phyloP scores from a whole-genome alignment of 257 asterid genomes.

The Nicotiana sylvestris region DNA sequence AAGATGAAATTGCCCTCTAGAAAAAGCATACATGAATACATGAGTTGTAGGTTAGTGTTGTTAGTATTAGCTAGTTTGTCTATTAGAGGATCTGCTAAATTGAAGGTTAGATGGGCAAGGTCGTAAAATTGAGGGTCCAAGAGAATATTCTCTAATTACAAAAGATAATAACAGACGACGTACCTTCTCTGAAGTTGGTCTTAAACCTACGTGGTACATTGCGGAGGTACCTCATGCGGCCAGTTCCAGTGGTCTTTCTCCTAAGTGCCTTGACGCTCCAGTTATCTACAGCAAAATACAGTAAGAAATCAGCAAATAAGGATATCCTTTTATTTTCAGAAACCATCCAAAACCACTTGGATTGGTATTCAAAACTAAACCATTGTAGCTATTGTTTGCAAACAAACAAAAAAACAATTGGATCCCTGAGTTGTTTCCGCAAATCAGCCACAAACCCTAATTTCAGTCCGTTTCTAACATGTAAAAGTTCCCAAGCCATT shows the following conservation, averaged over 20 bases:
- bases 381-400: background rate
- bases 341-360: background rate
- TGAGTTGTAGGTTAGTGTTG: background rate
- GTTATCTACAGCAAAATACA: constrained; percentile 24
- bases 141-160: background rate
- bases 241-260: constrained; percentile 42
- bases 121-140: background rate
- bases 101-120: background rate
- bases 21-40: background rate
- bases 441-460: background rate
- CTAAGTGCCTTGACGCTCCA: constrained; percentile 43
- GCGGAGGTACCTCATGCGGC: constrained; percentile 36
- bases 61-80: background rate
- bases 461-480: background rate
- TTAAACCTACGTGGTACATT: constrained; percentile 33
- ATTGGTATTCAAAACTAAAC: background rate
- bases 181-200: constrained; percentile 38
- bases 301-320: background rate
- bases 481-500: background rate
- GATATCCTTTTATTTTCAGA: background rate
- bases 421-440: background rate
- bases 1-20: background rate
- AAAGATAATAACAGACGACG: background rate
- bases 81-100: background rate
- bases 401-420: background rate